phyloP scores from a whole-genome alignment of 2,329 filamentous ascomycete genomes.

The Mycogone perniciosa region DNA sequence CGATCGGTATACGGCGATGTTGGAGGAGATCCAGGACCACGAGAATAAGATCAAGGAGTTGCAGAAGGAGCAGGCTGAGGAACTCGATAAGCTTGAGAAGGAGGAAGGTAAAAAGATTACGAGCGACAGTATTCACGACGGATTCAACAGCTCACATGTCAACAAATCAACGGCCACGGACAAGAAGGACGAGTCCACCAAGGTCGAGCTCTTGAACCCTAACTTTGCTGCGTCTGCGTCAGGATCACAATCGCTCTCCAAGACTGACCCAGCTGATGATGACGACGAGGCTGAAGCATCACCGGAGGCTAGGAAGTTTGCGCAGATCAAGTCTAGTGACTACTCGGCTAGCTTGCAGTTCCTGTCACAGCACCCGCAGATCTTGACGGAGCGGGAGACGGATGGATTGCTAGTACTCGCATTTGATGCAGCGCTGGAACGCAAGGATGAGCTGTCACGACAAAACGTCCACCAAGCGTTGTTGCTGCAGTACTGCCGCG shows the following conservation, averaged over 20 bases:
- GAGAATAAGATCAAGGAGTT: conserved; percentile 69
- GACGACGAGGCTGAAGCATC: conserved; percentile 72
- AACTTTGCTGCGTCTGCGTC: conserved; percentile 26
- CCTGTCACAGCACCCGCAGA: conserved; percentile 68
- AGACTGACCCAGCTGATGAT: conserved; percentile 45
- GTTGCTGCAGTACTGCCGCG: conserved; percentile 88
- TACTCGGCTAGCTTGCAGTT: conserved; percentile 70
- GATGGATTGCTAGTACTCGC: conserved; percentile 87
- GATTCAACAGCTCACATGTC: conserved; percentile 83
- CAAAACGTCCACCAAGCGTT: conserved; percentile 92
- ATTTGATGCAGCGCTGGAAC: conserved; percentile 79
- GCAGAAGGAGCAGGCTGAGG: conserved; percentile 66
- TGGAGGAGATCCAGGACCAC: conserved; percentile 71
- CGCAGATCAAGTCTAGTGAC: conserved; percentile 67
- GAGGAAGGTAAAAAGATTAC: conserved; percentile 88
- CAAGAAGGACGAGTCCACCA: conserved; percentile 42
- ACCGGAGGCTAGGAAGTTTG: conserved; percentile 72
- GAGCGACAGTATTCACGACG: conserved; percentile 79
- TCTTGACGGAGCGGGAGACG: conserved; percentile 79
- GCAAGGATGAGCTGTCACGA: conserved; percentile 66
- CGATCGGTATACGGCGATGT: conserved; percentile 66
- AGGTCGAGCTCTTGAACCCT: conserved; percentile 74
- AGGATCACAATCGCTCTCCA: conserved; percentile 3
- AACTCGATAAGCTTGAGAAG: conserved; percentile 75
- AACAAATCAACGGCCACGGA: conserved; percentile 49